A percentile compares a stretch with the other conserved stretches of the same genome.
Evolutionary conservation across 73 alveolate species (phyloP).

Genomic region (Uronychia binucleata): DNA sequence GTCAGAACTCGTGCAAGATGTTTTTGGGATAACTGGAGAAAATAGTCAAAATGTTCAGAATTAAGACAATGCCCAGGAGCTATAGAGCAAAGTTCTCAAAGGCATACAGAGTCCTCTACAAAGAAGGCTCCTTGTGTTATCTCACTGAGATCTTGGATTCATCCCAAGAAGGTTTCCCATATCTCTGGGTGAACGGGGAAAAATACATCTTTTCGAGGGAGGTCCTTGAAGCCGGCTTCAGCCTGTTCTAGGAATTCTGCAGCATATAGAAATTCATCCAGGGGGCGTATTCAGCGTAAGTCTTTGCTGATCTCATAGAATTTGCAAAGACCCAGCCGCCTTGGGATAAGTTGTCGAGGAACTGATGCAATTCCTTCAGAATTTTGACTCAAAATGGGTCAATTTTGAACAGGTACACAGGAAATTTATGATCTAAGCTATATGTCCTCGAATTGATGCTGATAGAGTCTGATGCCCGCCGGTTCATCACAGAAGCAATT

Average conservation of each 20-base stretch:
- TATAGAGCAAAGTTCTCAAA: constrained; percentile 67
- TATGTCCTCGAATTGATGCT: constrained; percentile 95
- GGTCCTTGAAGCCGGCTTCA: constrained; percentile 89
- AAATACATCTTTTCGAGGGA: constrained; percentile 91
- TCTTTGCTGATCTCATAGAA: constrained; percentile 30
- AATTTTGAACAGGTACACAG: constrained; percentile 58
- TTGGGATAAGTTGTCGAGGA: constrained; percentile 35
- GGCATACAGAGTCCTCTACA: constrained; percentile 62
- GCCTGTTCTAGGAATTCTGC: constrained; percentile 58
- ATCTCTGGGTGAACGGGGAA: constrained; percentile 94
- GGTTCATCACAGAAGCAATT: constrained; percentile 91
- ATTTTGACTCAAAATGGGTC: constrained; percentile 79
- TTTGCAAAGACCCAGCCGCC: constrained; percentile 28
- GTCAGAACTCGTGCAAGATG: constrained; percentile 66
- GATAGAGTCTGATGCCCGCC: constrained; percentile 94
- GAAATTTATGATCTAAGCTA: constrained; percentile 44
- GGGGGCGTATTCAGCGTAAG: constrained; percentile 51
- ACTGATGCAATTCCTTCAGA: constrained; percentile 35
- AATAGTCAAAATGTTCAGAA: constrained; percentile 32
- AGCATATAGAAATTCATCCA: constrained; percentile 29
- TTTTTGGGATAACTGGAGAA: constrained; percentile 60
- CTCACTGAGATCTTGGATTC: constrained; percentile 70
- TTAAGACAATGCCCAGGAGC: constrained; percentile 51
- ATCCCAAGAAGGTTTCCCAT: constrained; percentile 85
- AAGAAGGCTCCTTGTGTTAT: constrained; percentile 63